These are phyloP conservation scores for Chytriomyces sp. DNA, from an alignment of 192 early-diverging fungal species.

Conservation along the genomic window DNA sequence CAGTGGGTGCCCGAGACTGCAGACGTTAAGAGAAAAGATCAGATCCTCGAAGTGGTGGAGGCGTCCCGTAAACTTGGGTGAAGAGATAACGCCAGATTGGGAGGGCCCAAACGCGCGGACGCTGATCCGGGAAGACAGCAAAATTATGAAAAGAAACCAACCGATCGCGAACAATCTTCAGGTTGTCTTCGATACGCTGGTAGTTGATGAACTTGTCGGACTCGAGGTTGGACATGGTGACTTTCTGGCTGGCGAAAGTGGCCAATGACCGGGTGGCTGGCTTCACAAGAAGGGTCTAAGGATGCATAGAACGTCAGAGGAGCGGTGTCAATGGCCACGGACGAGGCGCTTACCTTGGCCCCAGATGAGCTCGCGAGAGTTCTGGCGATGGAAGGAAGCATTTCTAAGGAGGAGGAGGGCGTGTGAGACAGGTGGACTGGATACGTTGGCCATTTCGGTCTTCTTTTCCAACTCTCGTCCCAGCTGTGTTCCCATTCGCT, in stretches of 20 bases:
- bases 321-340: not conserved
- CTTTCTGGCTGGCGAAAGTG: slow-evolving; percentile 66
- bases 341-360: slow-evolving; percentile 9
- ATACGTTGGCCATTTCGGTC: too few species aligned
- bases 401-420: not conserved
- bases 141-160: slow-evolving; percentile 41
- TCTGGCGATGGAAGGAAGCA: slow-evolving; percentile 1
- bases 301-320: not conserved
- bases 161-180: slow-evolving; percentile 91
- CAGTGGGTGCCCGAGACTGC: slow-evolving; percentile 85
- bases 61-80: too few species aligned
- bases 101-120: too few species aligned
- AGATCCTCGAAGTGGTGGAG: too few species aligned
- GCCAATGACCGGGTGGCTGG: slow-evolving; percentile 35
- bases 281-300: not conserved
- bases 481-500: too few species aligned
- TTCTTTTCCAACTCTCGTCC: too few species aligned
- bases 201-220: slow-evolving; percentile 97
- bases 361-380: slow-evolving; percentile 11
- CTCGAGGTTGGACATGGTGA: slow-evolving; percentile 92
- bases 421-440: too few species aligned
- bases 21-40: not conserved
- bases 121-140: too few species aligned
- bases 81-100: too few species aligned
- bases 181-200: slow-evolving; percentile 92